A percentile compares a stretch with the other conserved stretches of the same genome.
These are phyloP conservation scores for Musa beccarii DNA, from an alignment of 176 grass and related monocot species.

Conservation along the genomic window DNA sequence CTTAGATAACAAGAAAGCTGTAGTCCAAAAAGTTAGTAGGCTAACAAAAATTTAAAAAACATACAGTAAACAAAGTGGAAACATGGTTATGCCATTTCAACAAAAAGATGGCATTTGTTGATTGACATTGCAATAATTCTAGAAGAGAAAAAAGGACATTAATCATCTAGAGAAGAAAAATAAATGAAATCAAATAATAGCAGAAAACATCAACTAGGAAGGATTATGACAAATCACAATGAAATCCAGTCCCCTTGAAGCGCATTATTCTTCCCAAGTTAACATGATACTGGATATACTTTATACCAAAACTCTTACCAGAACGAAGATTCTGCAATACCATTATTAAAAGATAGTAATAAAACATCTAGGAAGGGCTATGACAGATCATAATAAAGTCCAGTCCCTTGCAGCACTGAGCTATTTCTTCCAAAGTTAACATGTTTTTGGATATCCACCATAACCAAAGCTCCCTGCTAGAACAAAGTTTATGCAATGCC, in stretches of 20 bases:
- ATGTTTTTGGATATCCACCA: background rate
- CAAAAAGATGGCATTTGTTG: background rate
- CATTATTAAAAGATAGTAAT: too few relatives aligned
- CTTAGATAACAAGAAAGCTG: too few relatives aligned
- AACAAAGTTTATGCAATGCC: background rate
- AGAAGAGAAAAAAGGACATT: too few relatives aligned
- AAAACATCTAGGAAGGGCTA: background rate
- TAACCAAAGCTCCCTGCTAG: background rate
- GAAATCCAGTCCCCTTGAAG: too few relatives aligned
- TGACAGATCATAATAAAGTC: background rate
- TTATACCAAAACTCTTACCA: too few relatives aligned
- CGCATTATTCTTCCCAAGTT: too few relatives aligned
- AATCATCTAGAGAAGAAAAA: background rate
- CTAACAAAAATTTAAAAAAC: too few relatives aligned
- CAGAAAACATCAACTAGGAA: background rate
- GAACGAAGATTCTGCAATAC: too few relatives aligned
- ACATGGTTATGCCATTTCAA: background rate
- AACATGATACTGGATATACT: too few relatives aligned
- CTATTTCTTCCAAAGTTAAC: background rate
- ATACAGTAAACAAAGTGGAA: too few relatives aligned
- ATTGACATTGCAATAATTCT: too few relatives aligned
- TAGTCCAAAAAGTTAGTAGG: too few relatives aligned
- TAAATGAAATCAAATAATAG: background rate
- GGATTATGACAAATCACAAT: background rate
- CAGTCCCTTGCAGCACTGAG: background rate